Evolutionary conservation across 257 asterid species (phyloP).

Genomic region (Solanum boliviense): DNA sequence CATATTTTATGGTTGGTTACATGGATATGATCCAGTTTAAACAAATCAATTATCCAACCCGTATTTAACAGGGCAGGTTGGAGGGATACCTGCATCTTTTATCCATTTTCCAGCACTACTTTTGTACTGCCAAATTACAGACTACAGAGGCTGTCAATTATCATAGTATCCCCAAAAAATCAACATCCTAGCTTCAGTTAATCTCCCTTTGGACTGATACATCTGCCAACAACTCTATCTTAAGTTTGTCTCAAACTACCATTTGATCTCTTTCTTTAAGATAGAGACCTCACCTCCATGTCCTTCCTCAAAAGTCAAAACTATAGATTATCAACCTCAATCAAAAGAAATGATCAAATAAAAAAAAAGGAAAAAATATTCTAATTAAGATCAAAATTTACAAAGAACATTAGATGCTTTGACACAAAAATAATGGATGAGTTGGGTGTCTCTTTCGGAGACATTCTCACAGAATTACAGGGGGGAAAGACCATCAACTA

Average conservation of each 20-base stretch:
- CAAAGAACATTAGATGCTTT: neutral
- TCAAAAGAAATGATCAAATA: neutral
- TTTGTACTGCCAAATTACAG: neutral
- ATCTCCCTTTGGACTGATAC: neutral
- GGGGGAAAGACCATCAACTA: neutral
- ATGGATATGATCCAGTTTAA: neutral
- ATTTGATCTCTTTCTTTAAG: neutral
- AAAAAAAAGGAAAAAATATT: neutral
- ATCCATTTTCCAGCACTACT: neutral
- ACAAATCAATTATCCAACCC: neutral
- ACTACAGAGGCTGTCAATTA: neutral
- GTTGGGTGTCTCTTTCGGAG: neutral
- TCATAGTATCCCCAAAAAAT: neutral
- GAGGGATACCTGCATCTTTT: neutral
- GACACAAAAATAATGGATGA: neutral
- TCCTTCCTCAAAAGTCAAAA: neutral
- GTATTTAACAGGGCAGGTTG: neutral
- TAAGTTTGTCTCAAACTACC: neutral
- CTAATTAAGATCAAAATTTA: neutral
- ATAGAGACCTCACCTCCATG: neutral
- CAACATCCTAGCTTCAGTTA: neutral
- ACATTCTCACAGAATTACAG: neutral
- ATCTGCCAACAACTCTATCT: neutral
- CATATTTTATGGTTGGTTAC: neutral
- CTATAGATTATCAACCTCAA: neutral